Evolutionary conservation across 192 early-diverging fungal species (phyloP), one percentile per base, ranked within the genome.

Genomic region (Phlyctochytrium bullatum): DNA sequence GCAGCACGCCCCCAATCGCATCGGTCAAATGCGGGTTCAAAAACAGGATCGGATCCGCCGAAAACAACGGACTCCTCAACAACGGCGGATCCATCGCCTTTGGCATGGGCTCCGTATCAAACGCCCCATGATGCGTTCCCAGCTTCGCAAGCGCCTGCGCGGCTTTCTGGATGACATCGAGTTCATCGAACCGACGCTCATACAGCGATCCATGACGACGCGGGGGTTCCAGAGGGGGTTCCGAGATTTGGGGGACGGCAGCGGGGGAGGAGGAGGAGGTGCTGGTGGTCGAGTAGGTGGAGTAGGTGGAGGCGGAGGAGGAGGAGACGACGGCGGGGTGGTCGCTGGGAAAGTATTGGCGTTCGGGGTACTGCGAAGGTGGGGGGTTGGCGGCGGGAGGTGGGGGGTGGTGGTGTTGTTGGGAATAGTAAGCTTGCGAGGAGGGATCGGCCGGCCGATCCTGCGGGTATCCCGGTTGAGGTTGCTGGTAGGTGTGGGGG

Each of bases 21-120:
- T 83, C 81, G 1, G 80, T 75, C 62, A 83, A 64, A 36, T 73
- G 71, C 10, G 78, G 78, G 35, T 54, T 66, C 40, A 77, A 66
- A 25, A 72, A 59, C 50, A 80, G 61, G 40, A 75, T 74, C 10
- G 73, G 64, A 36, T 80, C 78, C 27, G 78, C 73, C 16, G 75
- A 78, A 57, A 59, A 80, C 36, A 80, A 60, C 54, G 78, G 78
- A 47, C 65, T 68, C 3, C 73, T 62, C 34, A 80, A 65, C 40
- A 69, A 50, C 16, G 68, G 60, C 28, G 68, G 68, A 54, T 69
- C 68, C 50, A 34, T 31, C 27, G 40, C 20, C 40, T 20, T 47
- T 6, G 40, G 10, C 40, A 14, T 20, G 20, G 40, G 40, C 20
- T 47, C 40, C 40, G 40, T 6, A 47, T 14, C 40, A 47, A 14